Percentiles rank a stretch among this genome's conserved stretches.
Conservation (phyloP, 108 stramenopile species). For the Stephanodiscus triporus region DNA sequence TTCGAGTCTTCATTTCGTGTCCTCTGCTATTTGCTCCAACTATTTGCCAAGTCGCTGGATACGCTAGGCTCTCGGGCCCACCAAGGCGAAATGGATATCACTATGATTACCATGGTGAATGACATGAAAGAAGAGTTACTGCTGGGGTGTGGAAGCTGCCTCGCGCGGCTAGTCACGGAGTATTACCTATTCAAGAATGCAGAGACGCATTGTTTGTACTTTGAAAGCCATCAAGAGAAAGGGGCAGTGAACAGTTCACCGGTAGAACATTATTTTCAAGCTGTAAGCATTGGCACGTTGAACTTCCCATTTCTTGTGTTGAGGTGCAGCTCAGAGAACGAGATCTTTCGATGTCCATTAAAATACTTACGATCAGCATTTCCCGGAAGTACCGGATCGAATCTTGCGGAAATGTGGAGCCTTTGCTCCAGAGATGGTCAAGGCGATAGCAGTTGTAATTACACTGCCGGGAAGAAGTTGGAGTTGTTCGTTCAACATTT, state of each 20-base stretch:
- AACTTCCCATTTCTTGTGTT: slow-evolving; percentile 30
- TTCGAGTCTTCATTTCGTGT: slow-evolving; percentile 34
- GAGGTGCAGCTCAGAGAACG: slow-evolving; percentile 18
- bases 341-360: slow-evolving; percentile 13
- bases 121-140: slow-evolving; percentile 31
- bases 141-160: slow-evolving; percentile 28
- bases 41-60: slow-evolving; percentile 34
- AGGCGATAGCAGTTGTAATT: neutral
- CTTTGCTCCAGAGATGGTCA: neutral
- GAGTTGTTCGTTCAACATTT: slow-evolving; percentile 25
- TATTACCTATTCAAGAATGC: slow-evolving; percentile 40
- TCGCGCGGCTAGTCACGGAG: slow-evolving; percentile 35
- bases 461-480: slow-evolving; percentile 11
- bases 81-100: neutral
- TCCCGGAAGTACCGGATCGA: slow-evolving; percentile 20
- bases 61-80: slow-evolving; percentile 3
- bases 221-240: slow-evolving; percentile 1
- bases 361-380: slow-evolving; percentile 15
- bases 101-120: slow-evolving; percentile 6
- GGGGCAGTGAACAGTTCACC: neutral
- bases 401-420: slow-evolving; percentile 29
- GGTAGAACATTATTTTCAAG: neutral
- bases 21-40: slow-evolving; percentile 37
- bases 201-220: slow-evolving; percentile 17
- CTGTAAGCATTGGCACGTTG: slow-evolving; percentile 8